Evolutionary conservation across 345 rosid species (phyloP).

Genomic region (Conringia planisiliqua): DNA sequence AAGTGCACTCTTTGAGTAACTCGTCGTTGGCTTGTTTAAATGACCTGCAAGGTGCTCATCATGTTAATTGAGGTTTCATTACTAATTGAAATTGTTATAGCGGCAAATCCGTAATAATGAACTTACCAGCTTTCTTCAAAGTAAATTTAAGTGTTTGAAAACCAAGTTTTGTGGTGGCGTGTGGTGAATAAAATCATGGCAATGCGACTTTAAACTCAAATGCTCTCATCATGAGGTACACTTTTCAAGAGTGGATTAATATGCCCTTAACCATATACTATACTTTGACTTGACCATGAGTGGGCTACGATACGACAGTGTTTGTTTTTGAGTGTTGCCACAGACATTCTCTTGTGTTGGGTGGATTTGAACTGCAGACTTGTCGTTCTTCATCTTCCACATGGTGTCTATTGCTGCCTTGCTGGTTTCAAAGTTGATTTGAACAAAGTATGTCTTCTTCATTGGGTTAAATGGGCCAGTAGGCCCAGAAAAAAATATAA

Average conservation of each 20-base stretch:
- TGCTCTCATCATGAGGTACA: not conserved
- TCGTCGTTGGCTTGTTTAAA: slow-evolving; percentile 56
- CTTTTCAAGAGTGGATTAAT: not conserved
- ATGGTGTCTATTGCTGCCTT: not conserved
- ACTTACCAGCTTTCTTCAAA: not conserved
- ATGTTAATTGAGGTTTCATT: not conserved
- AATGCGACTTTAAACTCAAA: not conserved
- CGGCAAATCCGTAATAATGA: not conserved
- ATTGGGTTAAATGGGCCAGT: not conserved
- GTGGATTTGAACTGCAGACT: not conserved
- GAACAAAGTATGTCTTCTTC: not conserved
- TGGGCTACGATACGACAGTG: not conserved
- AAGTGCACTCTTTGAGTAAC: slow-evolving; percentile 57
- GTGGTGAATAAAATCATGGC: not conserved
- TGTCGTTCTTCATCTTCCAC: not conserved
- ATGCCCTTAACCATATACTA: not conserved
- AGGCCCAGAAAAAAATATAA: not conserved
- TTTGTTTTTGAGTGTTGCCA: not conserved
- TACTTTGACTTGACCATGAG: not conserved
- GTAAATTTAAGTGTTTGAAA: not conserved
- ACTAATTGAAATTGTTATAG: not conserved
- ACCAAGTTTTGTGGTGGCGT: not conserved
- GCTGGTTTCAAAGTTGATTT: not conserved
- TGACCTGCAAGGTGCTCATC: not conserved
- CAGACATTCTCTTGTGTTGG: not conserved